phyloP scores from a whole-genome alignment of 306 rosid genomes.

The peach (Prunus persica) region DNA sequence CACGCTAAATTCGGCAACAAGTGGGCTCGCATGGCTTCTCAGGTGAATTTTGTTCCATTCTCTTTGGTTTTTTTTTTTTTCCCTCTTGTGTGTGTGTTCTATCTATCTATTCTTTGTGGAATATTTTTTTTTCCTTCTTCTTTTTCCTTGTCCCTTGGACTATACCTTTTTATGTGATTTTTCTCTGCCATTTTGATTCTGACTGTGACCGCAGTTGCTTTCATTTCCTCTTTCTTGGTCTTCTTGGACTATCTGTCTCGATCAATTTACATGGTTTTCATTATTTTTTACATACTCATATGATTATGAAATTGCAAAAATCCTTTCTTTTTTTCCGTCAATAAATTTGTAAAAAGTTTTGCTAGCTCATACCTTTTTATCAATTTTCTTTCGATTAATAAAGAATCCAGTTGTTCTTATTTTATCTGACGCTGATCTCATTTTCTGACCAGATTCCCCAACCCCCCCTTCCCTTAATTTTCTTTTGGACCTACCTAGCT shows the following conservation, averaged over 20 bases:
- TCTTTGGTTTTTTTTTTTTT: neutral
- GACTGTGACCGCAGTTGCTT: constrained; percentile 8
- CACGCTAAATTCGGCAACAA: constrained; percentile 82
- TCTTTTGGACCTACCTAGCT: constrained; percentile 26
- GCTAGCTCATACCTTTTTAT: neutral
- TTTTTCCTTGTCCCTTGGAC: constrained; percentile 1
- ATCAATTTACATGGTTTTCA: too few species aligned
- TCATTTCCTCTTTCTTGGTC: constrained; percentile 11
- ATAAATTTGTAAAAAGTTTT: neutral
- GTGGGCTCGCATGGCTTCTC: constrained; percentile 92
- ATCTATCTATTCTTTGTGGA: neutral
- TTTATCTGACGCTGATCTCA: constrained; percentile 20
- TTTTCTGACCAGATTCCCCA: constrained; percentile 19
- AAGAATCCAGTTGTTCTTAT: too few species aligned
- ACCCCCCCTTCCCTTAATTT: neutral
- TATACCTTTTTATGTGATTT: neutral
- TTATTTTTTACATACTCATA: too few species aligned
- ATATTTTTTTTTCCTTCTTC: neutral
- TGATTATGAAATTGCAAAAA: neutral
- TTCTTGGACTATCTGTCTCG: constrained; percentile 18
- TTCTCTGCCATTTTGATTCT: neutral
- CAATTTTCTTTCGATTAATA: neutral
- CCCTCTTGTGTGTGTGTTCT: neutral
- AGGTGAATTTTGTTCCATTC: constrained; percentile 31
- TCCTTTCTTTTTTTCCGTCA: neutral